Percentiles rank a stretch among this genome's conserved stretches.
Evolutionary conservation across 768 basidiomycete genomes (phyloP).

Genomic region (Hericium alpestre): DNA sequence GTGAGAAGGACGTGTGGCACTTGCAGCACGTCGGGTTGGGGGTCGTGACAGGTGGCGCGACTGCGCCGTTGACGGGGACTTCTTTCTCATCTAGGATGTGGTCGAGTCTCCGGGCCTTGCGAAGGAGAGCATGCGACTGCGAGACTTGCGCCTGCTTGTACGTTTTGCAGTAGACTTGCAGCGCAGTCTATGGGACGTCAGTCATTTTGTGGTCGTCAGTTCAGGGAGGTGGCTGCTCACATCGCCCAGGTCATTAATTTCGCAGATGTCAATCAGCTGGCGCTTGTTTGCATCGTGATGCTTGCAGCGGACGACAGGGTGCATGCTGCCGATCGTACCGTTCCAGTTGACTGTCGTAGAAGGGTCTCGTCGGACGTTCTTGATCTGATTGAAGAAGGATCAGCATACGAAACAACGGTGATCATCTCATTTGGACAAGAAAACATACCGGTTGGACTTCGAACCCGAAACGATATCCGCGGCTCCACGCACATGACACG

Average conservation of each 20-base stretch:
- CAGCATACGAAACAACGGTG: not conserved
- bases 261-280: slow-evolving; percentile 74
- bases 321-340: slow-evolving; percentile 29
- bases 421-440: too few species aligned
- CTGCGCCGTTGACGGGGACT: slow-evolving; percentile 7
- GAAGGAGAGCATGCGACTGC: slow-evolving; percentile 75
- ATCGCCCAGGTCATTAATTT: slow-evolving; percentile 73
- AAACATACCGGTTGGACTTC: slow-evolving; percentile 72
- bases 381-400: slow-evolving; percentile 39
- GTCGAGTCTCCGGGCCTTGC: slow-evolving; percentile 83
- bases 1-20: slow-evolving; percentile 65
- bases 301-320: slow-evolving; percentile 12
- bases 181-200: slow-evolving; percentile 51
- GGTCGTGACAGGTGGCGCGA: not conserved
- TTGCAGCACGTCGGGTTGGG: slow-evolving; percentile 37
- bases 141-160: slow-evolving; percentile 72
- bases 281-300: slow-evolving; percentile 29
- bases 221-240: slow-evolving; percentile 30
- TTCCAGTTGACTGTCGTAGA: slow-evolving; percentile 62
- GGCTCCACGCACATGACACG: slow-evolving; percentile 81
- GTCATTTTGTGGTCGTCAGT: not conserved
- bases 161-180: slow-evolving; percentile 76
- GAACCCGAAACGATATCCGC: slow-evolving; percentile 81
- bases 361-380: slow-evolving; percentile 62
- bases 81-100: slow-evolving; percentile 39